Conservation (phyloP, 75 land plant genomes). For the Chamaecyparis obtusa region DNA sequence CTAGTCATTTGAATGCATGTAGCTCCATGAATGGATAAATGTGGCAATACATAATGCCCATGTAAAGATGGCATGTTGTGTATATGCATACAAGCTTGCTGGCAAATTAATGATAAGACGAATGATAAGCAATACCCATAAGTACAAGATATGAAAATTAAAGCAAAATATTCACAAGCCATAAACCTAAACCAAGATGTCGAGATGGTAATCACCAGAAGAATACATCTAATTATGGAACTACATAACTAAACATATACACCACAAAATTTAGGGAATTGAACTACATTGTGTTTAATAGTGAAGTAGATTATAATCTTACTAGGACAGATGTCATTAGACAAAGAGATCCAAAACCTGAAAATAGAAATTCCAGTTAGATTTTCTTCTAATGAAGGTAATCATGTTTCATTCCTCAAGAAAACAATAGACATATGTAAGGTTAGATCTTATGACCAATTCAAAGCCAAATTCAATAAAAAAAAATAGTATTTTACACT, state of each 20-base stretch:
- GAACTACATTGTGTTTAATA: not conserved
- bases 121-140: not conserved
- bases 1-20: not conserved
- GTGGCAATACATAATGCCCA: not conserved
- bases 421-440: not conserved
- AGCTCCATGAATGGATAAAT: not conserved
- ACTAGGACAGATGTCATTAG: conserved; percentile 97
- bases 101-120: no score
- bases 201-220: no score
- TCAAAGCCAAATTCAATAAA: not conserved
- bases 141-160: not conserved
- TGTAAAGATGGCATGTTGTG: no score
- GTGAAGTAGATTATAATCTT: conserved; percentile 11
- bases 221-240: no score
- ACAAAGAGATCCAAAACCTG: conserved; percentile 99
- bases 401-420: not conserved
- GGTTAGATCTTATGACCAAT: not conserved
- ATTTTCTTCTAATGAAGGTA: not conserved
- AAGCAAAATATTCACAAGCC: not conserved
- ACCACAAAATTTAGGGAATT: not conserved
- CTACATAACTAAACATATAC: not conserved
- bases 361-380: conserved; percentile 14
- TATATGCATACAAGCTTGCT: no score
- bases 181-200: no score
- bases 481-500: not conserved